Evolutionary conservation across 768 basidiomycete species (phyloP).

Genomic region (Cantharellus anzutake): DNA sequence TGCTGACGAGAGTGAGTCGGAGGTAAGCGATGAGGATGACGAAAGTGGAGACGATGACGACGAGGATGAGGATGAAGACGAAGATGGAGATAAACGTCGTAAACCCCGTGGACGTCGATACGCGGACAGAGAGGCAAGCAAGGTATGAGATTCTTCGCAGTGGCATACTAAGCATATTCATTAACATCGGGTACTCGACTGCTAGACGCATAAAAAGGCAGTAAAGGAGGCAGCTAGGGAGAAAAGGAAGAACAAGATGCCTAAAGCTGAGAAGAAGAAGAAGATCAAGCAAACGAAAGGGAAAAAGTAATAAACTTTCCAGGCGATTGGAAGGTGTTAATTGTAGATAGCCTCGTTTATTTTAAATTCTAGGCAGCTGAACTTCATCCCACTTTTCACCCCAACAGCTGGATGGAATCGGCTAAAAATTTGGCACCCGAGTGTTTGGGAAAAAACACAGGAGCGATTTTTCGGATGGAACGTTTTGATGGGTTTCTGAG

Average conservation of each 20-base stretch:
- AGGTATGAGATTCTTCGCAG: conserved; percentile 27
- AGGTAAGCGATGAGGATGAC: conserved; percentile 18
- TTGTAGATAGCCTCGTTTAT: too few species aligned
- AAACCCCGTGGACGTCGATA: conserved; percentile 73
- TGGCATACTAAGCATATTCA: neutral
- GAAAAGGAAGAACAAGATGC: conserved; percentile 81
- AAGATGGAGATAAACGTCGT: conserved; percentile 26
- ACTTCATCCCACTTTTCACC: too few species aligned
- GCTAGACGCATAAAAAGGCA: conserved; percentile 78
- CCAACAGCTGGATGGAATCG: too few species aligned
- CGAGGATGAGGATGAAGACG: conserved; percentile 18
- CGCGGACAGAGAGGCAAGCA: conserved; percentile 83
- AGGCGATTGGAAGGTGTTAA: too few species aligned
- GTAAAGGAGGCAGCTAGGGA: conserved; percentile 76
- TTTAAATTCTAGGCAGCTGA: too few species aligned
- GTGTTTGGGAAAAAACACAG: too few species aligned
- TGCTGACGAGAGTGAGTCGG: conserved; percentile 13
- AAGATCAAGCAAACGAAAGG: conserved; percentile 35
- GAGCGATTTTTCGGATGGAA: too few species aligned
- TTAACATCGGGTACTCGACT: conserved; percentile 5
- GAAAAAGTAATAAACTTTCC: too few species aligned
- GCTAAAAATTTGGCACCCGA: too few species aligned
- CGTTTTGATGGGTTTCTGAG: too few species aligned
- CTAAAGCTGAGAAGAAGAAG: conserved; percentile 86
- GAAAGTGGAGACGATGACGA: conserved; percentile 5